Base-by-base conservation (phyloP, 2,329 filamentous ascomycete genomes). In the Microascus cirrosus region DNA sequence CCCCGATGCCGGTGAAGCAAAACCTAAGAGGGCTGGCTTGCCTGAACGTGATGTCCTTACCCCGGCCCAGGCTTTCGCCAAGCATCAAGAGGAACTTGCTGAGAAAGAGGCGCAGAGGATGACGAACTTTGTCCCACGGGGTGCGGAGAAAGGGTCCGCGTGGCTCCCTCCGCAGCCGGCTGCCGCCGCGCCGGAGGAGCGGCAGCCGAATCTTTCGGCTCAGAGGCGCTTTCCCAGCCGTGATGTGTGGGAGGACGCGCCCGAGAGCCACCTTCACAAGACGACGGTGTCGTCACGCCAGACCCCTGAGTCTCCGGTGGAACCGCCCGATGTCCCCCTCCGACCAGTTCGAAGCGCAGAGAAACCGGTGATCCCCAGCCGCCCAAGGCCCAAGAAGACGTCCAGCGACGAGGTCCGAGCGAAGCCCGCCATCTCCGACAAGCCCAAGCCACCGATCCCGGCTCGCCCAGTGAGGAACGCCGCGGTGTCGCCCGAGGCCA, bases 221-320 rank as follows among this genome's bases (percentile, higher is more conserved):
- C 77, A 83, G 59, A 84, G 86, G 56, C 84, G 90, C 13, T 97
- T 97, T 69, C 93, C 93, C 0, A 96, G 92, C 68, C 84, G 85
- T 58, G 93, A 97, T 71, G 84, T 96, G 50, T 96, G 93, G 93
- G 93, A 97, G 73, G 93, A 97, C 69, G 85, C 83, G 0, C 93
- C 93, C 1, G 90, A 95, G 65, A 93, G 89, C 65, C 81, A 89
- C 59, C 80, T 87, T 62, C 80, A 95, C 22, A 84, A 91, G 65
- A 88, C 92, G 0, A 92, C 87, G 0, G 85, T 95, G 66, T 70
- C 63, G 62, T 64, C 69, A 12, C 65, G 63, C 7, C 59, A 66
- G 55, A 65, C 69, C 13, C 65, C 67, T 5, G 61, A 62, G 11
- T 61, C 53, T 12, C 34, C 50, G 15, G 25, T 22, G 15, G 51